A percentile compares a stretch with the other conserved stretches of the same genome.
phyloP scores from a whole-genome alignment of 768 basidiomycete genomes.

The Tremella mesenterica region DNA sequence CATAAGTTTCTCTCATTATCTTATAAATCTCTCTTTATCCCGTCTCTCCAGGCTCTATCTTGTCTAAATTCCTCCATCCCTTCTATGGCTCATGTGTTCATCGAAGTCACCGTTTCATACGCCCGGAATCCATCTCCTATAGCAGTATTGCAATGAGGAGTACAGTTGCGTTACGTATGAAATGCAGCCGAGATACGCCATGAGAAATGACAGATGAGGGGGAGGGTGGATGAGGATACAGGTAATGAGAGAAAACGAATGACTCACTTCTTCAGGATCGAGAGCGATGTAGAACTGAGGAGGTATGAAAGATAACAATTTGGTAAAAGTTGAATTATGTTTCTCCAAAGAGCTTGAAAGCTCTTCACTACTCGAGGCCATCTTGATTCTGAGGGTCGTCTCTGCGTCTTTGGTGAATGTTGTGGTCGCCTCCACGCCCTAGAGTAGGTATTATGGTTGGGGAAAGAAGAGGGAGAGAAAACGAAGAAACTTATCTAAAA shows the following conservation, averaged over 20 bases:
- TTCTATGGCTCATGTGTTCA: no score
- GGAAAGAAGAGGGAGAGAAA: background rate
- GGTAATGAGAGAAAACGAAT: background rate
- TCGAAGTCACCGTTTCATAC: no score
- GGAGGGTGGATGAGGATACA: background rate
- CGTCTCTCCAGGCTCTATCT: background rate
- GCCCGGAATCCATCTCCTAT: no score
- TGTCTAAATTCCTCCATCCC: background rate
- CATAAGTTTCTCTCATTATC: background rate
- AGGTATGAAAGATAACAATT: slow-evolving; percentile 74
- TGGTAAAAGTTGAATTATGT: slow-evolving; percentile 80
- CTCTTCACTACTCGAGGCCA: slow-evolving; percentile 14
- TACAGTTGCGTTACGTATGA: no score
- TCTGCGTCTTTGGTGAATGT: no score
- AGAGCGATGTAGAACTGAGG: slow-evolving; percentile 74
- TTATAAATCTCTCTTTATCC: background rate
- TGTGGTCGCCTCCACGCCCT: no score
- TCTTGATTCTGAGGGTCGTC: no score
- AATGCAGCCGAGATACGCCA: no score
- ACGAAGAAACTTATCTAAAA: no score
- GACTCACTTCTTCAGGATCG: slow-evolving; percentile 59
- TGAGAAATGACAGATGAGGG: no score
- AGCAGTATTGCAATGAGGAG: no score
- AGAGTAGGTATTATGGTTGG: no score
- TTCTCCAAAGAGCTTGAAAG: slow-evolving; percentile 52